Conservation (phyloP, 768 basidiomycete genomes). For the Suillus luteus region DNA sequence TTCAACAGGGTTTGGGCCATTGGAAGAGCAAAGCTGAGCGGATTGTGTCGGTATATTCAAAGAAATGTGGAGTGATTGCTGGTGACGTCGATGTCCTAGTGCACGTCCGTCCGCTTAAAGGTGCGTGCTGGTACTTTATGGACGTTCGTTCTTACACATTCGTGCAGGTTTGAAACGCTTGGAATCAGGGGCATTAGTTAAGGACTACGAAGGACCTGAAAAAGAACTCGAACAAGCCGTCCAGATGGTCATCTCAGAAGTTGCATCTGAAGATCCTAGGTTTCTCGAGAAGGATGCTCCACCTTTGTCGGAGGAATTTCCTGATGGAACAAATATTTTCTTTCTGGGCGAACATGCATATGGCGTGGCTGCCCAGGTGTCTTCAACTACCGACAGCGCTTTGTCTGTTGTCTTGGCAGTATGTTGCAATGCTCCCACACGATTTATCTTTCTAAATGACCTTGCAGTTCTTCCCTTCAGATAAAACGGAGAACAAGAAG, state of each 20-base stretch:
- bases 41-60: slow-evolving; percentile 85
- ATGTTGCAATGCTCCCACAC: slow-evolving; percentile 21
- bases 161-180: slow-evolving; percentile 80
- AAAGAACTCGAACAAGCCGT: slow-evolving; percentile 86
- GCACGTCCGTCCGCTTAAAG: slow-evolving; percentile 91
- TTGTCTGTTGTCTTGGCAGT: slow-evolving; percentile 90
- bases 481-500: slow-evolving; percentile 73
- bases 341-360: slow-evolving; percentile 95
- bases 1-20: slow-evolving; percentile 60
- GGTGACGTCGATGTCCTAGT: slow-evolving; percentile 79
- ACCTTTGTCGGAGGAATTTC: slow-evolving; percentile 85
- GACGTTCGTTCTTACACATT: background rate
- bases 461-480: slow-evolving; percentile 81
- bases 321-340: slow-evolving; percentile 87
- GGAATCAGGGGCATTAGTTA: slow-evolving; percentile 88
- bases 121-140: slow-evolving; percentile 39
- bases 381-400: slow-evolving; percentile 63
- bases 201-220: slow-evolving; percentile 85
- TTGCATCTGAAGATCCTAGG: slow-evolving; percentile 87
- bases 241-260: slow-evolving; percentile 81
- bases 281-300: slow-evolving; percentile 82
- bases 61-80: slow-evolving; percentile 83
- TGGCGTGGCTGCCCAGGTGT: slow-evolving; percentile 92
- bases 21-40: slow-evolving; percentile 85
- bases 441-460: slow-evolving; percentile 8